Evolutionary conservation across 164 flowering plant genomes (phyloP), one percentile per base, ranked within the genome.

Genomic region (Cinnamomum micranthum): DNA sequence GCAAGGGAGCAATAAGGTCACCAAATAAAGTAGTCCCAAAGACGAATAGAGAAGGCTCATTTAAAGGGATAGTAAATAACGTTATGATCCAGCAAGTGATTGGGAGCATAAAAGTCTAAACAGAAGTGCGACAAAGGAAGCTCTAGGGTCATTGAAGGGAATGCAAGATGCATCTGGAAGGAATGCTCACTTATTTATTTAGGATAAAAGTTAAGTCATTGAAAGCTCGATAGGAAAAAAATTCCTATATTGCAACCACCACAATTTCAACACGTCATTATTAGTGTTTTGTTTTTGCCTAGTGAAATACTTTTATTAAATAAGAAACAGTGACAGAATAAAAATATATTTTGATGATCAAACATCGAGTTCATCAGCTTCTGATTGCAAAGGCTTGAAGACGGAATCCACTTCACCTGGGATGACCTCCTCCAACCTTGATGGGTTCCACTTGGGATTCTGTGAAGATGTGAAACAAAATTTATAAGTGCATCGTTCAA

Each of bases 371-470:
- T 87, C 89, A 50, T 76, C 85, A 47, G 70, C 69, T 70, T 82
- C 81, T 11, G 85, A 71, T 55, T 75, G 78, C 71, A 87, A 76
- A 68, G 87, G 85, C 71, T 81, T 84, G 62, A 84, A 87, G 13
- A 84, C 72, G 47, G 83, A 76, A 5, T 84, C 87, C 71, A 87
- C 80, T 58, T 87, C 87, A 20, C 71, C 74, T 31, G 71, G 66
- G 70, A 83, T 77, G 23, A 84, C 87, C 64, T 84, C 87, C 74
- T 86, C 87, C 75, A 87, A 65, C 24, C 78, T 76, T 3, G 78
- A 41, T 15, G 90, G 90, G 28, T 82, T 82, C 90, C 90, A 87
- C 64, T 77, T 84, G n/a, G 90, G 90, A 12, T 86, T 87, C 88
- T 87, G 90, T 77, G 76, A 24, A 72, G 71, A 71, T 12, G 50